A percentile compares a stretch with the other conserved stretches of the same genome.
phyloP scores from a whole-genome alignment of 441 rosid species.

The Eutrema salsugineum region DNA sequence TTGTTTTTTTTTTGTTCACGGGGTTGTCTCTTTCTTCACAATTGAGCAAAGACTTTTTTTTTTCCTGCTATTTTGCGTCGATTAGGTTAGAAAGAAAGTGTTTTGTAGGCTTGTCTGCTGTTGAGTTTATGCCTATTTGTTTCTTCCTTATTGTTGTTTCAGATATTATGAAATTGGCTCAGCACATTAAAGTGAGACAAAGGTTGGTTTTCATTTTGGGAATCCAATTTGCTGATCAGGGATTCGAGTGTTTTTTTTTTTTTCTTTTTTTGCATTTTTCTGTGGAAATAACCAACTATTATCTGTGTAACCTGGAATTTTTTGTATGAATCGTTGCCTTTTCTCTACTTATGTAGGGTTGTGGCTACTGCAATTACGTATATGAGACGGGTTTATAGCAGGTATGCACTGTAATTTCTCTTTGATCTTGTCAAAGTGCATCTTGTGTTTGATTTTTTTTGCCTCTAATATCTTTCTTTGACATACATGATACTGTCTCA shows the following conservation, averaged over 20 bases:
- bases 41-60: background rate
- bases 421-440: background rate
- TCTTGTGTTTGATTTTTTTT: background rate
- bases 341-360: constrained; percentile 48
- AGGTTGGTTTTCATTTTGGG: constrained; percentile 45
- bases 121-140: background rate
- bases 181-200: constrained; percentile 78
- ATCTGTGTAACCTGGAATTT: background rate
- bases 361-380: constrained; percentile 87
- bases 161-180: constrained; percentile 81
- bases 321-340: background rate
- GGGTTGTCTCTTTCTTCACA: background rate
- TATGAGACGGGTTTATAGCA: constrained; percentile 86
- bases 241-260: background rate
- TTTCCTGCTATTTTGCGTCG: background rate
- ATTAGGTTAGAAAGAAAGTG: background rate
- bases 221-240: background rate
- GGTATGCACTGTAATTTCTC: constrained; percentile 35
- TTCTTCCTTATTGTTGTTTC: constrained; percentile 14
- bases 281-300: background rate
- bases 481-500: constrained; percentile 27
- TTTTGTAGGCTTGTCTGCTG: background rate
- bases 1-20: background rate
- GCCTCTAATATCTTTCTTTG: background rate
- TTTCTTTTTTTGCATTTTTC: background rate